A percentile compares a stretch with the other conserved stretches of the same genome.
phyloP scores from a whole-genome alignment of 75 land plant species.

The Selaginella tamariscina region DNA sequence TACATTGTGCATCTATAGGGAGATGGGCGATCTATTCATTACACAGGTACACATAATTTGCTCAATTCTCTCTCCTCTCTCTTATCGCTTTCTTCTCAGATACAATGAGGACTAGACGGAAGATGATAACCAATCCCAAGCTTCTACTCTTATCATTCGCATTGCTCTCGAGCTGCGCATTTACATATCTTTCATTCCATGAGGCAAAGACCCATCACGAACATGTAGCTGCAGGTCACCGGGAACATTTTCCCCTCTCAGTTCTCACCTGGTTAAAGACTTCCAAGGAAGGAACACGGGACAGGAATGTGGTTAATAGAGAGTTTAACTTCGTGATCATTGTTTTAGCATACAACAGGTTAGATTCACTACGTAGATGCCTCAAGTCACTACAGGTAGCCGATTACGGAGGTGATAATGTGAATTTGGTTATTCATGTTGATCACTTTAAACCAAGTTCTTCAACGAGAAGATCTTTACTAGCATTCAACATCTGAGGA shows the following conservation, averaged over 20 bases:
- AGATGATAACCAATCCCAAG: neutral
- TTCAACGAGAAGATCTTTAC: neutral
- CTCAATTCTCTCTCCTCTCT: no score
- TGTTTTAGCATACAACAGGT: slow-evolving; percentile 67
- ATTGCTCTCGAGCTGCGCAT: neutral
- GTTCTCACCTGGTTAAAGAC: neutral
- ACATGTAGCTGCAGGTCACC: neutral
- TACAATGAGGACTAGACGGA: no score
- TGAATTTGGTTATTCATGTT: slow-evolving; percentile 59
- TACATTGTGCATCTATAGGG: no score
- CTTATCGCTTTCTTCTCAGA: no score
- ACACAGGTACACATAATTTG: no score
- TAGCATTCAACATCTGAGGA: neutral
- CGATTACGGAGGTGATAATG: slow-evolving; percentile 48
- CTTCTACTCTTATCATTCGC: neutral
- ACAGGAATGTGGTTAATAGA: slow-evolving; percentile 16
- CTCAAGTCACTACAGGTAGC: slow-evolving; percentile 61
- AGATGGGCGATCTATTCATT: no score
- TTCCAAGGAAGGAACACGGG: slow-evolving; percentile 7
- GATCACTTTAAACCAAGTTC: slow-evolving; percentile 46
- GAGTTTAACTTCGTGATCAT: slow-evolving; percentile 36
- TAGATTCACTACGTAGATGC: slow-evolving; percentile 64
- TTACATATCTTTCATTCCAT: neutral
- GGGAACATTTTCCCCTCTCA: no score
- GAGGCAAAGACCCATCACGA: neutral